A percentile compares a stretch with the other conserved stretches of the same genome.
phyloP scores from a whole-genome alignment of 805 yeast genomes.

The Starmerella stellata region DNA sequence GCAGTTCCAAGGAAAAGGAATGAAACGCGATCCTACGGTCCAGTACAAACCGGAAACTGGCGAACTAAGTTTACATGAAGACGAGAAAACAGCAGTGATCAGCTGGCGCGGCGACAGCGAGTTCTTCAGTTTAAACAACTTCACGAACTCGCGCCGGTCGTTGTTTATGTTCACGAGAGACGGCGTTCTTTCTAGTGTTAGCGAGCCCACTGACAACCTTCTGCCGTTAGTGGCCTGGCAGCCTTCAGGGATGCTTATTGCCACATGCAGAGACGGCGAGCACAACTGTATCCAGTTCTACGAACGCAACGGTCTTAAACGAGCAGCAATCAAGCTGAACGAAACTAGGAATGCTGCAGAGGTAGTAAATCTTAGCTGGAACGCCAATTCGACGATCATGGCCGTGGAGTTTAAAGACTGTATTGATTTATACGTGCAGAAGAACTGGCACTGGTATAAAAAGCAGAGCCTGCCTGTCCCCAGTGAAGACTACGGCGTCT shows the following conservation, averaged over 20 bases:
- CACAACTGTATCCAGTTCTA: constrained; percentile 42
- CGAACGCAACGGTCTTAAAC: constrained; percentile 84
- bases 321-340: too few relatives aligned
- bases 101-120: constrained; percentile 97
- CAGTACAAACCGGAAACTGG: constrained; percentile 58
- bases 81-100: constrained; percentile 26
- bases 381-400: constrained; percentile 57
- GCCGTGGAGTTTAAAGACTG: constrained; percentile 45
- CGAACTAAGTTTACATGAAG: constrained; percentile 37
- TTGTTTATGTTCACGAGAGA: constrained; percentile 63
- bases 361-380: constrained; percentile 91
- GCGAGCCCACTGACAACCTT: constrained; percentile 75
- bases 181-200: constrained; percentile 60
- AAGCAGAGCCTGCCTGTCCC: constrained; percentile 56
- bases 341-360: too few relatives aligned
- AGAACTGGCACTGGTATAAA: constrained; percentile 89
- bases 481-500: constrained; percentile 11
- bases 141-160: constrained; percentile 52
- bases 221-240: constrained; percentile 68
- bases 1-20: constrained; percentile 89
- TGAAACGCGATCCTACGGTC: constrained; percentile 78
- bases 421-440: constrained; percentile 78
- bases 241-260: constrained; percentile 76
- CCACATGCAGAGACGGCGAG: constrained; percentile 33
- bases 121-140: constrained; percentile 50